Evolutionary conservation across 257 asterid species (phyloP), one percentile per base, ranked within the genome.

Genomic region (Solanum bukasovii): DNA sequence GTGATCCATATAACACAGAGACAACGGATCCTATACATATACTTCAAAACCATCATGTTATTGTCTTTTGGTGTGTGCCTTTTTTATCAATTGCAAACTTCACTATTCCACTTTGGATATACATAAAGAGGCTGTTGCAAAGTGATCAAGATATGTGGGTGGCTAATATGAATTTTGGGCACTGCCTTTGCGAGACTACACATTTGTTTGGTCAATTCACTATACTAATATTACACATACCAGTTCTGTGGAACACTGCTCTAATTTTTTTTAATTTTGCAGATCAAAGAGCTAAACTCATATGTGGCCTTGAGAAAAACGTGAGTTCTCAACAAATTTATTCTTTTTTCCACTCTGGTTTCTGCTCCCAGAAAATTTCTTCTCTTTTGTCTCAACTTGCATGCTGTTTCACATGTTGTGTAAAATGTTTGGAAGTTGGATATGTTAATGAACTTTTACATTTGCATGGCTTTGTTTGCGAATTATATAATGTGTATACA

Each of bases 221-320:
- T 49, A 13, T 21, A 20, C 29, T 29, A 49, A 29, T 49, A 82
- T 10, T 46, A 49, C 27, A 31, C 42, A 31, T 31, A 31, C 20
- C 42, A 82, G 27, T 82, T 49, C 44, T 29, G 18, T 31, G 31
- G 86, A 5, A 9, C 21, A 46, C 44, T 31, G 20, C 38, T 82
- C 86, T 86, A 49, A 86, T 1, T 37, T 52, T 86, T 84, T 89
- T 44, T 70, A 31, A n/a, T 88, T 89, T 87, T 93, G 92, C 99
- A 96, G 99, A 94, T 96, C 92, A 96, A 96, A 92, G 98, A 95
- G 95, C 93, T 96, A 91, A 96, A 96, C 91, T 95, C 99, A 75
- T 95, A 94, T 83, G 99, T 96, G 89, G 99, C 98, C 84, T 89
- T 94, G 94, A 95, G 99, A 90, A 96, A 96, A 90, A 96, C 98